Conservation (phyloP, 73 alveolate genomes). For the Tetrahymena malaccensis region DNA sequence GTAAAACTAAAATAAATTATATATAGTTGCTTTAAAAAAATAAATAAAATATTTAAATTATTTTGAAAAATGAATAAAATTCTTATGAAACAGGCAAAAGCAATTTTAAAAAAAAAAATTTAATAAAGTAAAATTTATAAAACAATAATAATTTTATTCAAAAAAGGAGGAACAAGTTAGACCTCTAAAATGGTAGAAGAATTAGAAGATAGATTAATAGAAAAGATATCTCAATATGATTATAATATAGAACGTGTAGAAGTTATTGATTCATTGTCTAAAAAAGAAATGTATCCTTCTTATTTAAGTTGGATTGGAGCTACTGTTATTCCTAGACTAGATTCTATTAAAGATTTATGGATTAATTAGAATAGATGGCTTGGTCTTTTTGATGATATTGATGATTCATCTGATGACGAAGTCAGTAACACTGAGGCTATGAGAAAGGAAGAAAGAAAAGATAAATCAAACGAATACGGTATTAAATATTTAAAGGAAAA, state of each 20-base stretch:
- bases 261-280: constrained; percentile 1
- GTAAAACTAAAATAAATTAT: background rate
- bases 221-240: constrained; percentile 8
- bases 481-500: constrained; percentile 34
- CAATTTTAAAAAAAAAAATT: too few relatives aligned
- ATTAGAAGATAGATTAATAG: constrained; percentile 19
- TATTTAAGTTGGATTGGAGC: constrained; percentile 40
- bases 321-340: constrained; percentile 34
- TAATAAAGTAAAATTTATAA: too few relatives aligned
- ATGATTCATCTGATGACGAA: constrained; percentile 32
- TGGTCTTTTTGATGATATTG: constrained; percentile 35
- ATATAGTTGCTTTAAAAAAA: background rate
- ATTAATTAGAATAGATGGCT: constrained; percentile 24
- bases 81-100: too few relatives aligned
- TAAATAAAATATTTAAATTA: background rate
- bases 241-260: constrained; percentile 39
- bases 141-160: background rate
- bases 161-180: constrained; percentile 19
- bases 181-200: constrained; percentile 23
- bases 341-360: constrained; percentile 28
- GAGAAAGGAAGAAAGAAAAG: constrained; percentile 34
- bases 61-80: too few relatives aligned
- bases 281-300: constrained; percentile 29
- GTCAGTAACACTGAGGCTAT: background rate
- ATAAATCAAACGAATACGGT: constrained; percentile 33